phyloP scores from a whole-genome alignment of 139 green algal species.

The Chlorella sp. region DNA sequence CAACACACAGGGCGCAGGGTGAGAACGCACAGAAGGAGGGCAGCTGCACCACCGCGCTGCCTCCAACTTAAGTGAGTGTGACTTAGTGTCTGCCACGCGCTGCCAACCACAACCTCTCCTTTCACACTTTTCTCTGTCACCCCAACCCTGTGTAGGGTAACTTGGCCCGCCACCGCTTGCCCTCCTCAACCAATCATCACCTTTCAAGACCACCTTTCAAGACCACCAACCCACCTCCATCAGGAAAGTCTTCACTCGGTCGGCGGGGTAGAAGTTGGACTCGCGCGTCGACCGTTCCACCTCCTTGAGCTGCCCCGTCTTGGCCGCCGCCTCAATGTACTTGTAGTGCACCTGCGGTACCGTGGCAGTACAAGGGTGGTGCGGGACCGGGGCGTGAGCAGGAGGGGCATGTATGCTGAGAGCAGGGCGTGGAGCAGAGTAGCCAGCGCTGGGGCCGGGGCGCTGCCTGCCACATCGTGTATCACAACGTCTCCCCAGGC shows the following conservation, averaged over 20 bases:
- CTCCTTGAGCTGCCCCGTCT: conserved; percentile 90
- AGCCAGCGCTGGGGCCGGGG: not conserved
- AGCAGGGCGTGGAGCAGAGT: not conserved
- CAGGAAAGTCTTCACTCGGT: conserved; percentile 94
- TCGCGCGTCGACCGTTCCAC: conserved; percentile 98
- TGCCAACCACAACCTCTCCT: too few relatives aligned
- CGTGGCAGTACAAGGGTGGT: not conserved
- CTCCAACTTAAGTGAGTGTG: too few relatives aligned
- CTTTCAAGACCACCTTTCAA: not conserved
- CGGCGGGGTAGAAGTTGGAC: conserved; percentile 90
- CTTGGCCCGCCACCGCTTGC: not conserved
- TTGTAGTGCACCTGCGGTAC: conserved; percentile 89
- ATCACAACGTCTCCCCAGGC: too few relatives aligned
- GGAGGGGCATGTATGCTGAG: not conserved
- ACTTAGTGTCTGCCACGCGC: too few relatives aligned
- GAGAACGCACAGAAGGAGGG: too few relatives aligned
- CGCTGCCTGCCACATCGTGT: not conserved
- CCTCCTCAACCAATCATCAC: not conserved
- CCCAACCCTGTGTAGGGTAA: too few relatives aligned
- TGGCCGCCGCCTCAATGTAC: conserved; percentile 98
- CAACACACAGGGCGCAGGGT: too few relatives aligned
- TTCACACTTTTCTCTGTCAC: too few relatives aligned
- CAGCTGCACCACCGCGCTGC: too few relatives aligned
- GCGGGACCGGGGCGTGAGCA: too few relatives aligned
- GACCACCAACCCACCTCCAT: conserved; percentile 79